Evolutionary conservation across 345 rosid species (phyloP).

Genomic region (Aegle marmelos): DNA sequence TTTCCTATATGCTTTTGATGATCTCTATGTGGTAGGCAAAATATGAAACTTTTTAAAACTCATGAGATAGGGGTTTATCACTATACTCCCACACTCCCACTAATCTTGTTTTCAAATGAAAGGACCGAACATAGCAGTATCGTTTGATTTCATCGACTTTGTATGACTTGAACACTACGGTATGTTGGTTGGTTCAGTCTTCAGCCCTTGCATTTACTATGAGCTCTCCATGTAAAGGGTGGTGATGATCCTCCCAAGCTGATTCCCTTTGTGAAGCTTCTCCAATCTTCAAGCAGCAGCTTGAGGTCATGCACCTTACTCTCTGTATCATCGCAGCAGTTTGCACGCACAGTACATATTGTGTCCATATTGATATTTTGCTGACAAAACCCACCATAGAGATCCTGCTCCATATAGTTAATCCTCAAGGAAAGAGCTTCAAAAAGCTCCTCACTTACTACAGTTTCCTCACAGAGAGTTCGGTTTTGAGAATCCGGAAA

Average conservation of each 20-base stretch:
- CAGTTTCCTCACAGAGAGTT: slow-evolving; percentile 21
- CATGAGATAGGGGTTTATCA: too few relatives aligned
- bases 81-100: too few relatives aligned
- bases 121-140: too few relatives aligned
- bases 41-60: too few relatives aligned
- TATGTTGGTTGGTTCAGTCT: too few relatives aligned
- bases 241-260: not conserved
- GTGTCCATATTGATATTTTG: slow-evolving; percentile 20
- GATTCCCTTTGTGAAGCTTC: slow-evolving; percentile 11
- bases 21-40: too few relatives aligned
- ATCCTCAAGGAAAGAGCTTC: not conserved
- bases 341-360: slow-evolving; percentile 35
- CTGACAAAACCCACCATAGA: slow-evolving; percentile 28
- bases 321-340: slow-evolving; percentile 36
- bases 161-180: too few relatives aligned
- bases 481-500: slow-evolving; percentile 15
- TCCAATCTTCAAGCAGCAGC: slow-evolving; percentile 39
- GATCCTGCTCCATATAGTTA: slow-evolving; percentile 7
- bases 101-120: too few relatives aligned
- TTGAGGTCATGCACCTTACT: slow-evolving; percentile 38
- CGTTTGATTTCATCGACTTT: too few relatives aligned
- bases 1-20: too few relatives aligned
- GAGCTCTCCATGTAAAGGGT: not conserved
- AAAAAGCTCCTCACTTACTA: not conserved
- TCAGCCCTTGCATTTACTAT: not conserved